phyloP scores from a whole-genome alignment of 257 asterid species.

The Solanum etuberosum region DNA sequence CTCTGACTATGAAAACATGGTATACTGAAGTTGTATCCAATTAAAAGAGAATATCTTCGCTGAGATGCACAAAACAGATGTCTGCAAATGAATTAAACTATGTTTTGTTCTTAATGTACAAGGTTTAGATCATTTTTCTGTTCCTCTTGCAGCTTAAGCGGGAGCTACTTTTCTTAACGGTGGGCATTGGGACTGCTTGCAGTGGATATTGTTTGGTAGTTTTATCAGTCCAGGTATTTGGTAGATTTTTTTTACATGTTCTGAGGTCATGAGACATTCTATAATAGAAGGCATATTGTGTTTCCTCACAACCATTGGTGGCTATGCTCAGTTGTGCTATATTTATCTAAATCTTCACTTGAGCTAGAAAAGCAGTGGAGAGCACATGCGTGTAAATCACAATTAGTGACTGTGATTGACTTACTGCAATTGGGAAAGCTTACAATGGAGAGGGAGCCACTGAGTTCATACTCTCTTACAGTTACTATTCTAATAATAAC shows the following conservation, averaged over 20 bases:
- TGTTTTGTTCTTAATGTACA: background rate
- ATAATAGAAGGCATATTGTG: background rate
- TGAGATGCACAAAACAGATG: background rate
- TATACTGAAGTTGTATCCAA: background rate
- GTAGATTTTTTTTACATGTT: background rate
- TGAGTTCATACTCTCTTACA: background rate
- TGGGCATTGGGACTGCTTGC: constrained; percentile 80
- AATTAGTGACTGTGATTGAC: background rate
- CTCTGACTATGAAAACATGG: background rate
- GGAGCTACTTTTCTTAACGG: constrained; percentile 72
- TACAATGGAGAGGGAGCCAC: background rate
- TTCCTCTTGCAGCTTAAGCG: constrained; percentile 68
- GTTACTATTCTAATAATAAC: background rate
- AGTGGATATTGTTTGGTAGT: constrained; percentile 78
- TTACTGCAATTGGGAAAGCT: background rate
- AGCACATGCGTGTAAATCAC: background rate
- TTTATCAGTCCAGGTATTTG: constrained; percentile 67
- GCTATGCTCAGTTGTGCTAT: background rate
- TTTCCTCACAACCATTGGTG: background rate
- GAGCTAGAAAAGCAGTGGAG: background rate
- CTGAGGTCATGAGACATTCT: background rate
- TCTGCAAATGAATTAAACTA: background rate
- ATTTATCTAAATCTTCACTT: background rate
- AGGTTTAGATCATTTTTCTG: background rate
- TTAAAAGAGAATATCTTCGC: background rate